Evolutionary conservation across 2,329 filamentous ascomycete genomes (phyloP), one percentile per base, ranked within the genome.

Genomic region (Periconia sp.): DNA sequence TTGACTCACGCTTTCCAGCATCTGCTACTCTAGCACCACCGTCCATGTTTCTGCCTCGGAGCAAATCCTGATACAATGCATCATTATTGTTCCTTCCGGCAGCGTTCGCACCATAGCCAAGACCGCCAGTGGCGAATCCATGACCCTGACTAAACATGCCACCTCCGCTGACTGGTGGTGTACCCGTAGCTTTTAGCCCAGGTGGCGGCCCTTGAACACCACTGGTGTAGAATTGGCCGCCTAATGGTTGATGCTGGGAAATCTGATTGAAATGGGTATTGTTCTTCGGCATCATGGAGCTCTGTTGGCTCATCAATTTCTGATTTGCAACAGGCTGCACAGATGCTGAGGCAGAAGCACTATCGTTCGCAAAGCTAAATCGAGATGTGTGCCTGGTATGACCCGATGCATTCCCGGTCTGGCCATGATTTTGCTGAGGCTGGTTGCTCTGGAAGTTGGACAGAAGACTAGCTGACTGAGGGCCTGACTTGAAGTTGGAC

Each of bases 1-100:
- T 87, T 81, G 88, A 96, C 91, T 96, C 91, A 96, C 91, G 91
- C 90, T 96, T 96, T 85, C 85, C 86, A 74, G 85, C 82, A 77
- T 95, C 91, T 75, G 88, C 86, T 71, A 81, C 80, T 74, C 90
- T 87, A 71, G 80, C 82, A 70, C 81, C 83, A 69, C 81, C 81
- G 63, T 81, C 79, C 68, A 73, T 70, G 59, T 70, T 75, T 52
- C 77, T 83, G 66, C 83, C 82, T 64, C 91, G 85, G 66, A 95
- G 81, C 64, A 96, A 78, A 69, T 89, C 88, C 70, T 91, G 88
- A 58, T 69, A 69, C 74, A 95, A 82, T 68, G 94, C 78, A 56
- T 92, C 88, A 56, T 85, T 81, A 54, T 80, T 83, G 59, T 95
- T 92, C 72, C 94, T 91, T 48, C 85, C 84, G 47, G 79, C 73